A percentile compares a stretch with the other conserved stretches of the same genome.
Evolutionary conservation across 2,329 filamentous ascomycete genomes (phyloP).

Genomic region (Nothomitra cinnamomea): DNA sequence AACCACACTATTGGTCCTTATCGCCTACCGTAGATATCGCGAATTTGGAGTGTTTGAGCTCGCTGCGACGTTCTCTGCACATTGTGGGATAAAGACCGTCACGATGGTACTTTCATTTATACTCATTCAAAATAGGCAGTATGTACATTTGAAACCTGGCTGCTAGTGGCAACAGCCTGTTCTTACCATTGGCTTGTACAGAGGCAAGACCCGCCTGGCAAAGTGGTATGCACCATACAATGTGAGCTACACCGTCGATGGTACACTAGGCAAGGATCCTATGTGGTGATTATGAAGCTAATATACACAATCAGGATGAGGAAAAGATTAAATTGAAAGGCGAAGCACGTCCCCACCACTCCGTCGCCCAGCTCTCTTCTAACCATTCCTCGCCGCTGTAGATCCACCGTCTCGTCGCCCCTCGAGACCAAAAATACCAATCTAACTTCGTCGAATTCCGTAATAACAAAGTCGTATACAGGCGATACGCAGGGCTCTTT

Average conservation of each 20-base stretch:
- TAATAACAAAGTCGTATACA: slow-evolving; percentile 92
- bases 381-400: slow-evolving; percentile 19
- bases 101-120: slow-evolving; percentile 60
- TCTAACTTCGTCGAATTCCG: slow-evolving; percentile 97
- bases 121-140: slow-evolving; percentile 81
- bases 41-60: background rate
- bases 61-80: no score
- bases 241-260: slow-evolving; percentile 32
- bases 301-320: slow-evolving; percentile 46
- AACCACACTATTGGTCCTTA: background rate
- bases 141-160: slow-evolving; percentile 13
- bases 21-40: background rate
- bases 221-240: slow-evolving; percentile 99
- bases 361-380: slow-evolving; percentile 6
- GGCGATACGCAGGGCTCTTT: slow-evolving; percentile 92
- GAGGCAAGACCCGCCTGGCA: slow-evolving; percentile 92
- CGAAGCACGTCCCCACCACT: slow-evolving; percentile 42
- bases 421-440: slow-evolving; percentile 97
- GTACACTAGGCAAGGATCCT: no score
- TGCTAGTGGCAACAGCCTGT: background rate
- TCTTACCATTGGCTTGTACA: slow-evolving; percentile 22
- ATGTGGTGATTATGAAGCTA: background rate
- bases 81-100: background rate
- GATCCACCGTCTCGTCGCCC: slow-evolving; percentile 94
- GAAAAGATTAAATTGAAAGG: slow-evolving; percentile 98